phyloP scores from a whole-genome alignment of 495 filamentous ascomycete species.

The Aspergillus bertholletiae region DNA sequence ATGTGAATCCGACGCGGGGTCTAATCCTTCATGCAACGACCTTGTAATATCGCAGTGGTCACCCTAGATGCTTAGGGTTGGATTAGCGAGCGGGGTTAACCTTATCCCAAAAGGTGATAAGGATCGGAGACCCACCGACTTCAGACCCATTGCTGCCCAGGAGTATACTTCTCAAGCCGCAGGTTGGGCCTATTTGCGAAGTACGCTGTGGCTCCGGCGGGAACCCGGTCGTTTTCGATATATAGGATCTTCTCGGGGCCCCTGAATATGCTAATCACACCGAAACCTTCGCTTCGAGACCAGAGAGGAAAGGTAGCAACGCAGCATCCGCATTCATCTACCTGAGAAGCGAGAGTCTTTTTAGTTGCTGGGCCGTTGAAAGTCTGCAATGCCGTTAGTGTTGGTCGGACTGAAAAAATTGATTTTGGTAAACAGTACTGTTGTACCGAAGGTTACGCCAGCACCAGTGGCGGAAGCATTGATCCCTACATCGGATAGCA shows the following conservation, averaged over 20 bases:
- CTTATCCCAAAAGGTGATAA: too few relatives aligned
- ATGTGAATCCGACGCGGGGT: too few relatives aligned
- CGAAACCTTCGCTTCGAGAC: slow-evolving; percentile 6
- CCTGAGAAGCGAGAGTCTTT: neutral
- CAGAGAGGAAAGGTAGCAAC: slow-evolving; percentile 2
- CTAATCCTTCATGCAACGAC: too few relatives aligned
- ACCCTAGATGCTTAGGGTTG: too few relatives aligned
- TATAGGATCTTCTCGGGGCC: neutral
- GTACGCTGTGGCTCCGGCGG: slow-evolving; percentile 1
- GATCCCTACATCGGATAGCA: neutral
- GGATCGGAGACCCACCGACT: slow-evolving; percentile 32
- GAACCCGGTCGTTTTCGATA: slow-evolving; percentile 7
- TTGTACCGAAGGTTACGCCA: neutral
- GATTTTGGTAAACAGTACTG: neutral
- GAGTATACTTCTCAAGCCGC: neutral
- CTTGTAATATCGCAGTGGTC: too few relatives aligned
- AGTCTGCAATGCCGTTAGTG: neutral
- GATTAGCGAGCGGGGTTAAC: too few relatives aligned
- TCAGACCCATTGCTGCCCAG: neutral
- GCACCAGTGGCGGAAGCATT: slow-evolving; percentile 1
- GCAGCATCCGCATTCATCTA: neutral
- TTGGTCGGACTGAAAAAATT: neutral
- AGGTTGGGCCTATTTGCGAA: slow-evolving; percentile 4
- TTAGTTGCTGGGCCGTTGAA: slow-evolving; percentile 1
- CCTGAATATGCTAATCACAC: neutral